A percentile compares a stretch with the other conserved stretches of the same genome.
Evolutionary conservation across 495 filamentous ascomycete species (phyloP).

Genomic region (Daldinia caldariorum): DNA sequence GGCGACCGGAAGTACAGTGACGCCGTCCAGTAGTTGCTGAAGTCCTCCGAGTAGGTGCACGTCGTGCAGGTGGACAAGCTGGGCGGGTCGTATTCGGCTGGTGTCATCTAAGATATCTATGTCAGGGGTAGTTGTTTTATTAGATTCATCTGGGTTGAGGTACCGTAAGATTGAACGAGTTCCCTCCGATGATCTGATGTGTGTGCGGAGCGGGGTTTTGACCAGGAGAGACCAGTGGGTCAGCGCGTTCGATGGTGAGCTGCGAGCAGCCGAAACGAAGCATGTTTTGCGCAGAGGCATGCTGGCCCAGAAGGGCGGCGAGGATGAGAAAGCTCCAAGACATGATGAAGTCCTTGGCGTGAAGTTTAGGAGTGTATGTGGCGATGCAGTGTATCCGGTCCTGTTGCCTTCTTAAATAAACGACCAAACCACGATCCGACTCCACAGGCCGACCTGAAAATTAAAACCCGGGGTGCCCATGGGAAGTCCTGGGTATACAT

Average conservation of each 20-base stretch:
- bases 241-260: slow-evolving; percentile 52
- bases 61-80: slow-evolving; percentile 52
- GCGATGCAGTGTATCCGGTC: slow-evolving; percentile 2
- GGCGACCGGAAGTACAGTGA: slow-evolving; percentile 56
- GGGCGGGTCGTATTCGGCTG: slow-evolving; percentile 47
- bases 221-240: slow-evolving; percentile 53
- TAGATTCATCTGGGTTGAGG: neutral
- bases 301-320: slow-evolving; percentile 47
- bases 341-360: slow-evolving; percentile 36
- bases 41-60: slow-evolving; percentile 51
- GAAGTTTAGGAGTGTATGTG: slow-evolving; percentile 19
- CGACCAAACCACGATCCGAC: neutral
- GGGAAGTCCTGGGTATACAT: slow-evolving; percentile 13
- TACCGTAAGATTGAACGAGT: slow-evolving; percentile 52
- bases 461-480: slow-evolving; percentile 18
- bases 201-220: slow-evolving; percentile 51
- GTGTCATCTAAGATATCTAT: slow-evolving; percentile 47
- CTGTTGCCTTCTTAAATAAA: slow-evolving; percentile 34
- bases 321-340: slow-evolving; percentile 38
- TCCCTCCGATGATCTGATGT: slow-evolving; percentile 53
- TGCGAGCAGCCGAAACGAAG: slow-evolving; percentile 56
- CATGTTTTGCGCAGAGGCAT: slow-evolving; percentile 47
- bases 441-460: neutral
- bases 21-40: slow-evolving; percentile 60
- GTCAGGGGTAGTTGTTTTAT: slow-evolving; percentile 17